Conservation (phyloP, 148 eudicot genomes). For the Nyssa sinensis region DNA sequence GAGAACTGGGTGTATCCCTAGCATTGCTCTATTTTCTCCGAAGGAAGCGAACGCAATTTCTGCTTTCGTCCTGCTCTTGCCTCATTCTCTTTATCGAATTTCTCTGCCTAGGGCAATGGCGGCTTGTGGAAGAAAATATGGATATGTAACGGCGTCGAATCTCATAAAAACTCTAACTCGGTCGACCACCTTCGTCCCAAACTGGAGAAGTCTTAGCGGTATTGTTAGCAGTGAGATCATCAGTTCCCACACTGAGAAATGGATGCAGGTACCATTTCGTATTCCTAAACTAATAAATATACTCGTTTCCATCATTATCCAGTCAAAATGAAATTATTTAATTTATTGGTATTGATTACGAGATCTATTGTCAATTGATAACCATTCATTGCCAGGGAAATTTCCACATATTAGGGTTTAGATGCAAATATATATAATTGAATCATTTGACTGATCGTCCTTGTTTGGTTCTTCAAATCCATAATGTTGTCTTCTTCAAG, state of each 20-base stretch:
- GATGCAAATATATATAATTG: no score
- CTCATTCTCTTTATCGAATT: no score
- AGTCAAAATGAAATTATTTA: neutral
- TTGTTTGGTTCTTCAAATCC: no score
- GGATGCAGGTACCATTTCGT: constrained; percentile 90
- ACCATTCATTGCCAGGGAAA: no score
- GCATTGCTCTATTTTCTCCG: no score
- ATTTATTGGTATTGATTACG: neutral
- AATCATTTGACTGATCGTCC: neutral
- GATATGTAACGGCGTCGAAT: constrained; percentile 46
- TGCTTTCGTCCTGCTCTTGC: no score
- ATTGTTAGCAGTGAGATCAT: constrained; percentile 47
- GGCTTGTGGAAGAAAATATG: constrained; percentile 27
- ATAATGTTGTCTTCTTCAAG: no score
- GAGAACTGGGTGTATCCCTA: no score
- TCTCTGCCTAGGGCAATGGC: constrained; percentile 28
- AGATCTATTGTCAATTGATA: neutral
- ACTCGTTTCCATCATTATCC: neutral
- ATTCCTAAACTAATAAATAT: no score
- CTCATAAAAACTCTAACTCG: constrained; percentile 41
- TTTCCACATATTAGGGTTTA: neutral
- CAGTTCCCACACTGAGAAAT: constrained; percentile 78
- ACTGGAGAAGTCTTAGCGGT: constrained; percentile 40
- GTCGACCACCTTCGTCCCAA: constrained; percentile 29
- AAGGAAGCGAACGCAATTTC: no score